Base-by-base conservation (phyloP, 345 rosid species). In the Dovyalis caffra region DNA sequence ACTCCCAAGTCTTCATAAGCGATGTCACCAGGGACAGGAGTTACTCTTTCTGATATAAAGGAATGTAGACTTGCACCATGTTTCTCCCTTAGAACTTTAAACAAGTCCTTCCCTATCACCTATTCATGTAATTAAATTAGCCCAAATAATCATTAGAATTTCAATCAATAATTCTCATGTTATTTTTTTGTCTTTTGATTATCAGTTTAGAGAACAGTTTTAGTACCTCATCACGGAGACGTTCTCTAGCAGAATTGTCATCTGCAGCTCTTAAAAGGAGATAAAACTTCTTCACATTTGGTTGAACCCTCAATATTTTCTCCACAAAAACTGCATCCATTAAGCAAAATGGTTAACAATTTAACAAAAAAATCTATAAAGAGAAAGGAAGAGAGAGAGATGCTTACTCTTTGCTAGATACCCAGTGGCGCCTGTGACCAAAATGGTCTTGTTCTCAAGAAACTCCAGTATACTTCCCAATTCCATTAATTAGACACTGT, bases 391-490 rank as follows among this genome's bases (percentile, higher is more conserved):
- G 58, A 65, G 33, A 21, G 9, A 65, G n/a, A 32, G 23, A 11
- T 8, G 18, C 14, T 4, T 64, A 85, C 88, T 76, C 77, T 83
- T 85, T 60, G 88, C 88, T 1, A 85, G 81, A 57, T 76, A 85
- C 2, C 88, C 88, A 68, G 88, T 78, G 23, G 83, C 88, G 21
- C 88, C 88, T 10, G 84, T 85, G 62, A 85, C 77, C 63, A 85
- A 73, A 70, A 85, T 76, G 76, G 81, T 66, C 75, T 76, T 83
- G 79, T 80, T 72, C 29, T 83, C 79, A 25, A 85, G 79, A 57
- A 75, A 83, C 76, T 68, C 74, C 23, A 78, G 58, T 6, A 77
- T 49, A 26, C 79, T 78, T 18, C 40, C 85, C 62, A 71, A 21
- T 76, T 74, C 82, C 87, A 85, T 81, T 35, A 31, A 1, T 26